phyloP scores from a whole-genome alignment of 1,284 basidiomycete genomes.

The Ceratobasidium sp. region DNA sequence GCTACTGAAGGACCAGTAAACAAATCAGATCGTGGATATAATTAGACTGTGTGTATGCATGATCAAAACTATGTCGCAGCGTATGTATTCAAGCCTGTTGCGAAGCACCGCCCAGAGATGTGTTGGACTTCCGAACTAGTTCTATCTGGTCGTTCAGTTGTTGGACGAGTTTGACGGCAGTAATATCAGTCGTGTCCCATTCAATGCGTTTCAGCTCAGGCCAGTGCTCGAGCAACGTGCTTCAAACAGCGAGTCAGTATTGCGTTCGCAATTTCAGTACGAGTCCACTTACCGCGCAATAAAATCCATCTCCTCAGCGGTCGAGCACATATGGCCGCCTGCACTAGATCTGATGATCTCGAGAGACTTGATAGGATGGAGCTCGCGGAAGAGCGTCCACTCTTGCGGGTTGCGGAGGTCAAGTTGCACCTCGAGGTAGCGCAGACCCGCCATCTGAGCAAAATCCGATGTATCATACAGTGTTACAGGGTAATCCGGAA shows the following conservation, averaged over 20 bases:
- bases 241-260: not conserved
- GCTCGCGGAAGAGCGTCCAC: not conserved
- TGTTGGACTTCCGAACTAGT: not conserved
- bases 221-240: not conserved
- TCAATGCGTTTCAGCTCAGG: not conserved
- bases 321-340: not conserved
- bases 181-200: not conserved
- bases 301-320: not conserved
- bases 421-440: constrained; percentile 7
- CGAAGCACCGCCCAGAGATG: not conserved
- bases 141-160: not conserved
- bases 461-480: not conserved
- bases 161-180: not conserved
- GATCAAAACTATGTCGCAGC: too few species aligned
- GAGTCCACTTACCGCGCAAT: not conserved
- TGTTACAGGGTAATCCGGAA: not conserved
- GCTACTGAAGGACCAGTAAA: too few species aligned
- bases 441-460: not conserved
- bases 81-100: not conserved
- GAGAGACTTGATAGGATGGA: not conserved
- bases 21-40: too few species aligned
- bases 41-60: too few species aligned
- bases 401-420: not conserved
- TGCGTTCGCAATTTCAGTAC: not conserved
- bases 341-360: not conserved